phyloP scores from a whole-genome alignment of 495 filamentous ascomycete genomes.

The Penicillium daleae region DNA sequence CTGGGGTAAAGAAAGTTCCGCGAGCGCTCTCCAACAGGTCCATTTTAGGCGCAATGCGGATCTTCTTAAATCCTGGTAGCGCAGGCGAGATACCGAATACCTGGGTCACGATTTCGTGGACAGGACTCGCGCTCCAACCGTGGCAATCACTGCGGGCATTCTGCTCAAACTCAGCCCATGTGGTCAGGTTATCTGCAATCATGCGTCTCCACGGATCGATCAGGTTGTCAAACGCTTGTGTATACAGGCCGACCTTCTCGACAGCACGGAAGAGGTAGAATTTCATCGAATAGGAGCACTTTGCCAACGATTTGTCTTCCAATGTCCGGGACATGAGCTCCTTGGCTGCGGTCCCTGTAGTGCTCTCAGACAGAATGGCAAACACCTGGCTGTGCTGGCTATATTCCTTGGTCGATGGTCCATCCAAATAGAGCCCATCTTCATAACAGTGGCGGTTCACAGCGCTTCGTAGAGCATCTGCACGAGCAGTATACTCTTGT shows the following conservation, averaged over 20 bases:
- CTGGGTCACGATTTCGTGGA: slow-evolving; percentile 31
- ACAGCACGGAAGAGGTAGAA: slow-evolving; percentile 36
- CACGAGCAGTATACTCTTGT: slow-evolving; percentile 23
- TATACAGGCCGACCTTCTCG: slow-evolving; percentile 26
- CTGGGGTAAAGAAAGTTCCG: slow-evolving; percentile 17
- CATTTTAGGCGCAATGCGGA: slow-evolving; percentile 27
- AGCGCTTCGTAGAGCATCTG: slow-evolving; percentile 18
- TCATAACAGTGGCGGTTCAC: slow-evolving; percentile 22
- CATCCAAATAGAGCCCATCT: slow-evolving; percentile 23
- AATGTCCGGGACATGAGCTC: slow-evolving; percentile 20
- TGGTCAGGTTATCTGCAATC: slow-evolving; percentile 29
- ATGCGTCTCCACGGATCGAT: slow-evolving; percentile 30
- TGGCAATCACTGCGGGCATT: slow-evolving; percentile 36
- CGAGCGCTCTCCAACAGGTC: slow-evolving; percentile 12
- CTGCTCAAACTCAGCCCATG: slow-evolving; percentile 33
- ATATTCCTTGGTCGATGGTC: slow-evolving; percentile 21
- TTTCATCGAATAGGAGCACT: slow-evolving; percentile 29
- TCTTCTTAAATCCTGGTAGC: slow-evolving; percentile 19
- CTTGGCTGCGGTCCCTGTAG: slow-evolving; percentile 15
- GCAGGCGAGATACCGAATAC: slow-evolving; percentile 25
- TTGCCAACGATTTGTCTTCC: slow-evolving; percentile 10
- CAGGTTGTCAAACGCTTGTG: slow-evolving; percentile 12
- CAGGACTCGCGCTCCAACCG: slow-evolving; percentile 33
- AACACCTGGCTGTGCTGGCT: slow-evolving; percentile 37
- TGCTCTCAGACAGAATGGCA: slow-evolving; percentile 28